Base-by-base conservation (phyloP, 2,329 filamentous ascomycete genomes). In the Thermoascus crustaceus region DNA sequence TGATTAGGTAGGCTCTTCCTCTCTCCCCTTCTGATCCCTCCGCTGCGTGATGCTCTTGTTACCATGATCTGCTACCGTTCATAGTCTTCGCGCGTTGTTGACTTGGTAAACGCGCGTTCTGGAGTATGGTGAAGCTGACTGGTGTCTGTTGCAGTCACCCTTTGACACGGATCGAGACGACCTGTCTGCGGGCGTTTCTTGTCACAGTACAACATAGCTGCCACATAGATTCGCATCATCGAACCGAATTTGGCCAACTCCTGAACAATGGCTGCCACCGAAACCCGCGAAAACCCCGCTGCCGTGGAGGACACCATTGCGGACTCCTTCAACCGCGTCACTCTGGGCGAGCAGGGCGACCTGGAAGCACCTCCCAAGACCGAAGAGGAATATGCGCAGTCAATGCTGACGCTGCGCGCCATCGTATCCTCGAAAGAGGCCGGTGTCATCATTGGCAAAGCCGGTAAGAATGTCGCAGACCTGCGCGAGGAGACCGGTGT, bases 401-500 rank as follows among this genome's bases (percentile, higher is more conserved):
- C 88, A 34, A 85, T 93, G 66, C 74, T 98, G 54, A 98, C 91
- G 43, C 78, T 98, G 45, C 85, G 91, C 60, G 91, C 91, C 52
- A 95, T 98, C 60, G 91, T 98, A 49, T 95, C 91, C 21, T 95
- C 91, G 62, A 96, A 96, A 71, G 91, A 98, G 68, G 91, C 91
- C 41, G 91, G 91, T 57, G 87, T 98, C 54, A 96, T 98, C 64
- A 98, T 98, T 63, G 91, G 91, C 64, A 98, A 98, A 70, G 87
- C 82, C 39, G 91, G 91, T 58, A 94, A 96, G 75, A 96, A 98
- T 56, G 91, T 98, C 37, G 91, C 91, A 31, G 89, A 96, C 57
- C 75, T 98, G 44, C 82, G 91, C 58, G 89, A 98, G 54, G 89
- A 96, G 69, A 98, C 91, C 48, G 91, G 89, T 41, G 91, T 98